Evolutionary conservation across 352 stramenopile genomes (phyloP).

Genomic region (Phytophthora pini): DNA sequence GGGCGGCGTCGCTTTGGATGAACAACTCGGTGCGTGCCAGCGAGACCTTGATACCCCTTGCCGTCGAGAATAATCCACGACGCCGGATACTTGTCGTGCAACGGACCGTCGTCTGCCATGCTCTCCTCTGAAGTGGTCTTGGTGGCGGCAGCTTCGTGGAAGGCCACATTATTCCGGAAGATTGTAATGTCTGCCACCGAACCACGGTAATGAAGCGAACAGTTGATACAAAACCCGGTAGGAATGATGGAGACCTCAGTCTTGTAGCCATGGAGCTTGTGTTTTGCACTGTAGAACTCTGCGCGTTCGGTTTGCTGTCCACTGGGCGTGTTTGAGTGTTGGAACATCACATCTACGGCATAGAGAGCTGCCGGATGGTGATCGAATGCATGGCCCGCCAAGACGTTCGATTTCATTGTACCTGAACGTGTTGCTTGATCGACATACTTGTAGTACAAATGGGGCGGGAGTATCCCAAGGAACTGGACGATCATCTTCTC

Average conservation of each 20-base stretch:
- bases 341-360: constrained; percentile 1
- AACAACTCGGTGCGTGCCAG: neutral
- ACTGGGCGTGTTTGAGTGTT: constrained; percentile 1
- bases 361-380: constrained; percentile 9
- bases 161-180: constrained; percentile 1
- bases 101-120: neutral
- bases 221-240: constrained; percentile 5
- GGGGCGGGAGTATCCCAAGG: neutral
- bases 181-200: constrained; percentile 2
- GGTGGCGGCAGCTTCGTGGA: neutral
- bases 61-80: constrained; percentile 4
- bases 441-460: constrained; percentile 6
- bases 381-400: neutral
- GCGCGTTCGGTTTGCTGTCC: neutral
- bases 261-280: constrained; percentile 12
- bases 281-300: constrained; percentile 10
- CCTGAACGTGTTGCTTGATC: neutral
- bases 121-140: neutral
- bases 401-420: neutral
- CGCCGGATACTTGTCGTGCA: neutral
- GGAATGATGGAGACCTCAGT: constrained; percentile 5
- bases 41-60: constrained; percentile 2
- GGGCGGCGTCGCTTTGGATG: neutral
- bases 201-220: neutral
- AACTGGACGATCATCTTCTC: constrained; percentile 5